Base-by-base conservation (phyloP, 495 filamentous ascomycete genomes). In the Haplographium delicatum region DNA sequence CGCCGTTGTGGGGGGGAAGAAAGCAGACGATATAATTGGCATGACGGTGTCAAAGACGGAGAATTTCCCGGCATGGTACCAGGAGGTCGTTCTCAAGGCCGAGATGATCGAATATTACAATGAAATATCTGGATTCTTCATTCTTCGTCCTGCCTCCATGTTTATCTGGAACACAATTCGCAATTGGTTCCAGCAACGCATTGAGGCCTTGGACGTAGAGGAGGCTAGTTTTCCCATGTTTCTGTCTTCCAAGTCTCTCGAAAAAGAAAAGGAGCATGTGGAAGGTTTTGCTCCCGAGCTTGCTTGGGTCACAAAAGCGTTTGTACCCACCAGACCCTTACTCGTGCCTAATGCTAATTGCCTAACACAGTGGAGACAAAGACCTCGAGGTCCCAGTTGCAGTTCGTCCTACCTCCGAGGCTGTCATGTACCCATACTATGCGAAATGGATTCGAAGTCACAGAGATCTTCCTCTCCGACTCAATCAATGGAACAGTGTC, bases 401-500 rank as follows among this genome's bases (percentile, higher is more conserved):
- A 10, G 91, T 99, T 46, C 89, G 94, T 61, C 93, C 93, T 37
- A 99, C 93, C 15, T 91, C 86, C 28, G 93, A 95, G 69, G 65
- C 88, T 48, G 87, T 91, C 61, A 93, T 95, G 88, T 93, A 95
- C 71, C 82, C 85, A 31, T 93, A 96, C 74, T 98, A 95, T 68
- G 77, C 89, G 49, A 93, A 96, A 65, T 95, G 91, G 88, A 97
- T 97, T 68, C 79, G 89, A 58, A 86, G 80, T 62, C 90, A 97
- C 70, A 80, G 93, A 58, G 94, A 97, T 61, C 83, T 98, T 41
- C 94, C 93, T 38, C 81, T 96, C 44, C 79, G 83, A 59, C 75
- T 96, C 42, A 96, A 97, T 71, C 93, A 98, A 69, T 98, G 93
- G 93, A 96, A 96, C 75, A 91, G 85, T 5, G 91, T 96, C 43